Evolutionary conservation across 257 asterid species (phyloP).

Genomic region (Solanum verrucosum): DNA sequence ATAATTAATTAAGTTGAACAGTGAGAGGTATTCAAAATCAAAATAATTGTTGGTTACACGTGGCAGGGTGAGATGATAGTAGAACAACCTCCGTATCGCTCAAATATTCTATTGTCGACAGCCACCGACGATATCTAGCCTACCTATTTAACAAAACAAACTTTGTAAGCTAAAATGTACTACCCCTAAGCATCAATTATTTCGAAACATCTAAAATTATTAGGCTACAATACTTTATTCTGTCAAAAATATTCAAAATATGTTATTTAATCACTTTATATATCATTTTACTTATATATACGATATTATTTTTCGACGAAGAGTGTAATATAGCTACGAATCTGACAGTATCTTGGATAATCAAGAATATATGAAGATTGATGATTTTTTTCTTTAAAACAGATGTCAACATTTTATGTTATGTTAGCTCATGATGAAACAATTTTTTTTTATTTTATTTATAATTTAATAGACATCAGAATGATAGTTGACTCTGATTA

Average conservation of each 20-base stretch:
- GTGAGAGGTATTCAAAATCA: slow-evolving; percentile 19
- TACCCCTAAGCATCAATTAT: no score
- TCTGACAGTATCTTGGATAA: no score
- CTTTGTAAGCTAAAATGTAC: neutral
- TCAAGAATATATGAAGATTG: neutral
- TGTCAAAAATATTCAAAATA: rapidly evolving
- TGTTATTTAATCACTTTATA: no score
- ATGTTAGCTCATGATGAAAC: no score
- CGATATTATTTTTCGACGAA: no score
- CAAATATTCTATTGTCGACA: neutral
- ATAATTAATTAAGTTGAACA: neutral
- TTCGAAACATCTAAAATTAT: no score
- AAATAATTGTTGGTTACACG: neutral
- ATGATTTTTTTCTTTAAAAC: no score
- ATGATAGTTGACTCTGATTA: neutral
- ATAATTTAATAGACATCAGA: neutral
- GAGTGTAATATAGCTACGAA: neutral
- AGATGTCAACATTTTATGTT: no score
- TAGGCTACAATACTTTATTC: rapidly evolving
- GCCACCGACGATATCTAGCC: slow-evolving; percentile 38
- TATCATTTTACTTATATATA: no score
- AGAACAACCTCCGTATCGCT: slow-evolving; percentile 20
- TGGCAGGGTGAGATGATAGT: slow-evolving; percentile 13
- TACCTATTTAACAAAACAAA: neutral
- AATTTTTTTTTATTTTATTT: no score